Evolutionary conservation across 176 grass and related monocot species (phyloP).

Genomic region (Zea luxurians): DNA sequence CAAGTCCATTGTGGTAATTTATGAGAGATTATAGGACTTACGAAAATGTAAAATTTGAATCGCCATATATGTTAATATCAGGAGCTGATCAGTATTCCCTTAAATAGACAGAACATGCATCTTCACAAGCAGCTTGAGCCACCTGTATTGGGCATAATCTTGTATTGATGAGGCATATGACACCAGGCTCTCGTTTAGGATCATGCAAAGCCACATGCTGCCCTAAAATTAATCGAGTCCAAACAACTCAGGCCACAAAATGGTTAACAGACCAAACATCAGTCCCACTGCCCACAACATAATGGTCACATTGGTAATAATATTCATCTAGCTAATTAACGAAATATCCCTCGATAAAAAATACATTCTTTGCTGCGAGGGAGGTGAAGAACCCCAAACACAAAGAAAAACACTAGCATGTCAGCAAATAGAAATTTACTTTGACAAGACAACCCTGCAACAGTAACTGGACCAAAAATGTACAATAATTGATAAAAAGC

Average conservation of each 20-base stretch:
- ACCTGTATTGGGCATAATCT: constrained; percentile 74
- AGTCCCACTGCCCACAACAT: constrained; percentile 21
- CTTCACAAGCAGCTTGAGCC: constrained; percentile 76
- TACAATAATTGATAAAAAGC: no score
- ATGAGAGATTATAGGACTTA: no score
- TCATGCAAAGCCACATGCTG: constrained; percentile 96
- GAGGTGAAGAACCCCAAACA: neutral
- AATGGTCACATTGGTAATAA: constrained; percentile 27
- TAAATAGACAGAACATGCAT: no score
- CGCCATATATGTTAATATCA: no score
- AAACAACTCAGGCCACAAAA: constrained; percentile 27
- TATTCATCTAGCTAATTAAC: no score
- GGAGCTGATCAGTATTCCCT: no score
- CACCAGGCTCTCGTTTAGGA: constrained; percentile 65
- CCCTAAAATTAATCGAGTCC: constrained; percentile 51
- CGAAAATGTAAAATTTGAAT: no score
- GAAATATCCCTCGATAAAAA: constrained; percentile 11
- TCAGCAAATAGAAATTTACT: constrained; percentile 20
- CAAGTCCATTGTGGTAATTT: no score
- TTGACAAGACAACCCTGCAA: no score
- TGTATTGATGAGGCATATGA: constrained; percentile 86
- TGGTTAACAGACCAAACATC: constrained; percentile 5
- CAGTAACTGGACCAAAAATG: no score
- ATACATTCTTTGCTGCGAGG: constrained; percentile 27
- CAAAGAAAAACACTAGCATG: neutral